These are phyloP conservation scores for Penicillium bialowiezense DNA, from an alignment of 495 filamentous ascomycete species.

Conservation along the genomic window DNA sequence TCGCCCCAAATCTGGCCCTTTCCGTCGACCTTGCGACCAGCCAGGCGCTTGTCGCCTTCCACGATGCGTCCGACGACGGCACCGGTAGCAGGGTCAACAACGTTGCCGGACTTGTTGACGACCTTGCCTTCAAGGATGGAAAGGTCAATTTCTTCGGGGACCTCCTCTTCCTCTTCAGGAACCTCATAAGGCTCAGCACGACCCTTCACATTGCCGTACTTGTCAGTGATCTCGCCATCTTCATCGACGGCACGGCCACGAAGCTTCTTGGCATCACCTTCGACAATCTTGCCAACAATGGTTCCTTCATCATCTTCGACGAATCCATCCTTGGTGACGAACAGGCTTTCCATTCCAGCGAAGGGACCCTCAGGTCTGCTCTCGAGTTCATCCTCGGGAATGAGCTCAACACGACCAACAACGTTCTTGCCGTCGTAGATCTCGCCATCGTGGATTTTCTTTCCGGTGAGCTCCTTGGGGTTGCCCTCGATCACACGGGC, in stretches of 20 bases:
- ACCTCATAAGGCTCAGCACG: slow-evolving; percentile 69
- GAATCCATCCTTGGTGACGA: slow-evolving; percentile 66
- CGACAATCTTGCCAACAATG: slow-evolving; percentile 68
- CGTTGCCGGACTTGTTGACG: slow-evolving; percentile 82
- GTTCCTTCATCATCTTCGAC: slow-evolving; percentile 67
- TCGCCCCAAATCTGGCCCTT: slow-evolving; percentile 80
- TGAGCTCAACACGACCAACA: slow-evolving; percentile 70
- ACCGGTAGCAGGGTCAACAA: slow-evolving; percentile 69
- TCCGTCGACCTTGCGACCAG: slow-evolving; percentile 79
- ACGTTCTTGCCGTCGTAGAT: slow-evolving; percentile 73
- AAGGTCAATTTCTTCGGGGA: slow-evolving; percentile 50
- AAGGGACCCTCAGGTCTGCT: slow-evolving; percentile 70
- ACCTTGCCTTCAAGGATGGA: slow-evolving; percentile 75
- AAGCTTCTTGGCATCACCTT: slow-evolving; percentile 72
- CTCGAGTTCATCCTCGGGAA: slow-evolving; percentile 69
- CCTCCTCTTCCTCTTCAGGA: slow-evolving; percentile 52
- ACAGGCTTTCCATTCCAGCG: slow-evolving; percentile 66
- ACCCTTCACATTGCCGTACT: slow-evolving; percentile 74
- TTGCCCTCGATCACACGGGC: slow-evolving; percentile 68
- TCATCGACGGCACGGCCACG: slow-evolving; percentile 75
- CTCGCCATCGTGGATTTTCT: slow-evolving; percentile 66
- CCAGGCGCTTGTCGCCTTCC: slow-evolving; percentile 69
- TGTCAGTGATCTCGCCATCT: slow-evolving; percentile 82
- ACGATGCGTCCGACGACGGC: slow-evolving; percentile 71
- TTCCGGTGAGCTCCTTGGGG: slow-evolving; percentile 63